Evolutionary conservation across 2,329 filamentous ascomycete genomes (phyloP), one percentile per base, ranked within the genome.

Genomic region (Diaporthe sp.): DNA sequence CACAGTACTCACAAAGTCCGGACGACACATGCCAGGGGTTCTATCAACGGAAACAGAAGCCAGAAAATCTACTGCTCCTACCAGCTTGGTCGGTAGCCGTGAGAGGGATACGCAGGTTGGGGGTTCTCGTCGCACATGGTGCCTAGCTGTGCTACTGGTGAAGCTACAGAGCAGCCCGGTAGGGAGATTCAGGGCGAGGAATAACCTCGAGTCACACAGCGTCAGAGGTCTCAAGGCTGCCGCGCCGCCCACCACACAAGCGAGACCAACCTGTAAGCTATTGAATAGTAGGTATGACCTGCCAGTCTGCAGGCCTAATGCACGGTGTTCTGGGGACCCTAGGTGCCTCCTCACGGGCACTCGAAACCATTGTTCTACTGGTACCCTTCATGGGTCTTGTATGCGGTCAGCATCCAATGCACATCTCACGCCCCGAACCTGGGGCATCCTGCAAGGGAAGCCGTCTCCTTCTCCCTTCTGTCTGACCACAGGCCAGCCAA

Each of bases 331-430:
- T 34, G 25, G 61, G 39, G 25, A n/a, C 25, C 42, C 25, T 19
- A 12, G 10, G 25, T 46, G 5, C 42, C 15, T 28, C 44, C 42
- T 22, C 19, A 51, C 61, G 34, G 44, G 28, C 61, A 49, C 22
- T 34, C 8, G 28, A 22, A 31, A 7, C 46, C 34, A 25, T n/a
- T 31, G 44, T 53, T 15, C 31, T 68, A 37, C 12, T 53, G 31
- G 46, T 19, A 25, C 22, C 31, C 31, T 39, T 25, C 31, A 25
- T 9, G 53, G 12, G 28, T 13, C 22, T 17, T 25, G 10, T 22
- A 68, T 51, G 62, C 62, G 31, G 62, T 68, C 62, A 68, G 46
- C 46, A 68, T 68, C 46, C 44, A 53, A 68, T 53, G 22, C 44
- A 51, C n/a, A 68, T 42, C 65, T 68, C 12, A 68, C 65, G 13